Conservation (phyloP, 1,284 basidiomycete genomes). For the Salmacisia buchloeana region DNA sequence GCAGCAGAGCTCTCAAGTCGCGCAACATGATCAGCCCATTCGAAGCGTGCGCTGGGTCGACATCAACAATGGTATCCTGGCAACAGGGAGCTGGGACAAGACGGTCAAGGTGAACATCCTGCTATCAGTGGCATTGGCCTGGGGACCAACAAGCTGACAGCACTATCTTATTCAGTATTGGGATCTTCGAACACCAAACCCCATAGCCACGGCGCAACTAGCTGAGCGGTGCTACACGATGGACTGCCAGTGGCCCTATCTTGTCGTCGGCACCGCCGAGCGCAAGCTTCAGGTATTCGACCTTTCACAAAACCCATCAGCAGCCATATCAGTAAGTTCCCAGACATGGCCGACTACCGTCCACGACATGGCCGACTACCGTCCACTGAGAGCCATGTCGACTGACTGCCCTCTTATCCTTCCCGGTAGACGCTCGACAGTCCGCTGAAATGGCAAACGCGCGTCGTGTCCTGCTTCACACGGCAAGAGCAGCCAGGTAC, state of each 20-base stretch:
- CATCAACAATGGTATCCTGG: conserved; percentile 64
- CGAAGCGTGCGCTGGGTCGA: conserved; percentile 72
- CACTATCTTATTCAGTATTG: conserved; percentile 64
- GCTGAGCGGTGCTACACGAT: conserved; percentile 81
- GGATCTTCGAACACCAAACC: conserved; percentile 70
- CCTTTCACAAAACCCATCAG: conserved; percentile 63
- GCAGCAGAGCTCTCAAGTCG: conserved; percentile 62
- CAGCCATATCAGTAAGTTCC: conserved; percentile 51
- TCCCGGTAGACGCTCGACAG: conserved; percentile 22
- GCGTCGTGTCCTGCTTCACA: conserved; percentile 80
- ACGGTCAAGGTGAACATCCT: conserved; percentile 65
- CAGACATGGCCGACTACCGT: not conserved
- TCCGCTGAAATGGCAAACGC: conserved; percentile 79
- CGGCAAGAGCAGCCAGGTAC: conserved; percentile 55
- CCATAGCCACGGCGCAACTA: conserved; percentile 71
- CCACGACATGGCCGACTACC: not conserved
- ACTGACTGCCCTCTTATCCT: not conserved
- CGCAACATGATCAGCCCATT: conserved; percentile 76
- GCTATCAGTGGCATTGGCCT: not conserved
- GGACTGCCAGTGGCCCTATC: conserved; percentile 75
- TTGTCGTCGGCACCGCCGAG: conserved; percentile 87
- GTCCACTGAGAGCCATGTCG: no score
- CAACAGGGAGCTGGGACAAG: conserved; percentile 88
- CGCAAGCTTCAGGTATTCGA: conserved; percentile 83
- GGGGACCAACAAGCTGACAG: not conserved